A percentile compares a stretch with the other conserved stretches of the same genome.
These are phyloP conservation scores for Saccharomyces hybrid DNA, from an alignment of 1,139 yeast genomes.

Conservation along the genomic window DNA sequence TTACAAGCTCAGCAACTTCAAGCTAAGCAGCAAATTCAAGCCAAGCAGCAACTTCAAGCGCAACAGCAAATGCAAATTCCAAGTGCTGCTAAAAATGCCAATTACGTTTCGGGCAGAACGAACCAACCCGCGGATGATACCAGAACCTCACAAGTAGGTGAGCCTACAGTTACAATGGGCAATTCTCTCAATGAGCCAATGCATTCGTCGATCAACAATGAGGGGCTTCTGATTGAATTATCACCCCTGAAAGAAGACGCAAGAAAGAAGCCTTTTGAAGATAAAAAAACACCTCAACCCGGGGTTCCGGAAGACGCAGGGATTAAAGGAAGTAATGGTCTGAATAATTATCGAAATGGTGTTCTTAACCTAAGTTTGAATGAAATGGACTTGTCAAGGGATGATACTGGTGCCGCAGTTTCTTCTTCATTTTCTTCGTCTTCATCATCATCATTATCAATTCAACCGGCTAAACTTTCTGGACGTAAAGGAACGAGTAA, in stretches of 20 bases:
- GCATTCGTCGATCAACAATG: slow-evolving; percentile 4
- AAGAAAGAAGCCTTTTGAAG: not conserved
- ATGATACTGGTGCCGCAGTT: not conserved
- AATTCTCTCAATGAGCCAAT: not conserved
- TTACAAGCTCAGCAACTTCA: not conserved
- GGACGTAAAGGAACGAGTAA: slow-evolving; percentile 7
- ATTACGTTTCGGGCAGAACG: not conserved
- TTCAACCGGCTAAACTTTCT: slow-evolving; percentile 7
- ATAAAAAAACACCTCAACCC: not conserved
- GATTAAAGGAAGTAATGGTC: slow-evolving; percentile 4
- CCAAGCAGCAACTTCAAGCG: too few relatives aligned
- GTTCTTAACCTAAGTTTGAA: slow-evolving; percentile 19
- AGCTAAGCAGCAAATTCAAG: not conserved
- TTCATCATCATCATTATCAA: not conserved
- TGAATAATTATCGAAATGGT: slow-evolving; percentile 3
- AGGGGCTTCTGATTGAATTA: slow-evolving; percentile 11
- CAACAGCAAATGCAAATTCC: not conserved
- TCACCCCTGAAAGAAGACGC: slow-evolving; percentile 8
- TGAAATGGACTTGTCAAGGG: slow-evolving; percentile 18
- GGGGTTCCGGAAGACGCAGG: not conserved
- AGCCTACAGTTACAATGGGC: not conserved
- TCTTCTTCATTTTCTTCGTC: not conserved
- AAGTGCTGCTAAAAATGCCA: not conserved
- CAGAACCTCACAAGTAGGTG: not conserved
- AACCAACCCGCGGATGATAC: not conserved